A percentile compares a stretch with the other conserved stretches of the same genome.
Conservation (phyloP, 164 flowering plant species). For the Vitis cinerea region DNA sequence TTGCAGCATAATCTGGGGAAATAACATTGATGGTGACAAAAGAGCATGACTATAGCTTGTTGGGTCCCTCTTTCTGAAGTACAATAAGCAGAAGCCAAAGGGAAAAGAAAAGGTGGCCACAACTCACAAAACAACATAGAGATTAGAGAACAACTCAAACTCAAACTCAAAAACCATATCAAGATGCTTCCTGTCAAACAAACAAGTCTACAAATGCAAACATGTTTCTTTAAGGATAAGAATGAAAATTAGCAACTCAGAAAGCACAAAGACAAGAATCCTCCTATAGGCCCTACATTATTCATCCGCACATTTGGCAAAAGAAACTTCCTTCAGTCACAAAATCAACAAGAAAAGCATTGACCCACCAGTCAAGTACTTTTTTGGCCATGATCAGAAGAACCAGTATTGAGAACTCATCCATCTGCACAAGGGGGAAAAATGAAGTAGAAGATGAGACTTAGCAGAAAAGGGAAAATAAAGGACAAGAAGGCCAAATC, state of each 20-base stretch:
- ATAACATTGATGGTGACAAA: too few relatives aligned
- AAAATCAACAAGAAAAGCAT: not conserved
- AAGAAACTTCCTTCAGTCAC: constrained; percentile 9
- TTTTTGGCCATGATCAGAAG: constrained; percentile 11
- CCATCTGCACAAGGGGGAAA: constrained; percentile 10
- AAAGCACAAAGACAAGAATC: constrained; percentile 14
- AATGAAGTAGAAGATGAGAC: not conserved
- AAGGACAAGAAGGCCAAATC: not conserved
- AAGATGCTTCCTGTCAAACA: constrained; percentile 20
- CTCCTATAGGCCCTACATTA: constrained; percentile 15
- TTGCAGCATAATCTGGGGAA: too few relatives aligned
- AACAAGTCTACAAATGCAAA: constrained; percentile 13
- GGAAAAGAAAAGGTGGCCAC: too few relatives aligned
- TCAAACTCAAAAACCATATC: too few relatives aligned
- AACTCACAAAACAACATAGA: too few relatives aligned
- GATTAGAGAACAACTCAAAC: too few relatives aligned
- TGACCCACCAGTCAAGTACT: constrained; percentile 21
- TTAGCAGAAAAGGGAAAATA: not conserved
- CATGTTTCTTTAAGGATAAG: constrained; percentile 17
- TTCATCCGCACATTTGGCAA: constrained; percentile 1
- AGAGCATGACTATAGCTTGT: too few relatives aligned
- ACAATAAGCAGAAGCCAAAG: too few relatives aligned
- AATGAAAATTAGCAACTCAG: not conserved
- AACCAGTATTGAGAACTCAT: constrained; percentile 14
- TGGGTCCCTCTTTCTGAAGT: too few relatives aligned